Evolutionary conservation across 148 eudicot genomes (phyloP).

Genomic region (Salicornia ramosissima): DNA sequence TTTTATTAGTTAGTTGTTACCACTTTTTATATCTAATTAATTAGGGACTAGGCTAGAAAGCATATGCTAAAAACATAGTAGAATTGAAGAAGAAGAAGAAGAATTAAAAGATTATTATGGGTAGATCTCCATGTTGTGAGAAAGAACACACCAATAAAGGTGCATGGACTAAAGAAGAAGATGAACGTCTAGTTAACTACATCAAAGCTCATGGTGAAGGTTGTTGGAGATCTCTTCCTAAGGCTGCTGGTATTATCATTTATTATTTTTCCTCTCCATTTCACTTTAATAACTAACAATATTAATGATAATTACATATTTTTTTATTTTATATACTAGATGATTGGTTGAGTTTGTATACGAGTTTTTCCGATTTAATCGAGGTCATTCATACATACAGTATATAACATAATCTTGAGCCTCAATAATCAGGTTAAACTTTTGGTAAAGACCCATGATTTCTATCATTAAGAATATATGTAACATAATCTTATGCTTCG

Average conservation of each 20-base stretch:
- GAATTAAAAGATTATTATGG: conserved; percentile 17
- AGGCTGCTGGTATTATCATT: conserved; percentile 35
- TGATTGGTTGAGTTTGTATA: no score
- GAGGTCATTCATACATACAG: no score
- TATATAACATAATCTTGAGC: no score
- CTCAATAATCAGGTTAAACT: no score
- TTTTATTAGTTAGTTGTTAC: background rate
- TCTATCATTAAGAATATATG: no score
- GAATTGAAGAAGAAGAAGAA: no score
- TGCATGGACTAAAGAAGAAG: conserved; percentile 59
- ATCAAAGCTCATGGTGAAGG: conserved; percentile 53
- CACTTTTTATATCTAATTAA: background rate
- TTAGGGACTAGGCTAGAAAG: background rate
- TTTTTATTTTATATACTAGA: no score
- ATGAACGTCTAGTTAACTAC: conserved; percentile 40
- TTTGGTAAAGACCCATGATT: no score
- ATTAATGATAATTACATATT: no score
- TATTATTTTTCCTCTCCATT: background rate
- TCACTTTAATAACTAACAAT: background rate
- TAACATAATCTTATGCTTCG: no score
- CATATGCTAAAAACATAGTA: background rate
- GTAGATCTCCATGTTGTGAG: conserved; percentile 50
- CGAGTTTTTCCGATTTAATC: no score
- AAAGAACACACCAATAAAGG: conserved; percentile 54
- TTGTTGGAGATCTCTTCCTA: conserved; percentile 54